A percentile compares a stretch with the other conserved stretches of the same genome.
Evolutionary conservation across 2,329 filamentous ascomycete species (phyloP).

Genomic region (Lachnellula cervina): DNA sequence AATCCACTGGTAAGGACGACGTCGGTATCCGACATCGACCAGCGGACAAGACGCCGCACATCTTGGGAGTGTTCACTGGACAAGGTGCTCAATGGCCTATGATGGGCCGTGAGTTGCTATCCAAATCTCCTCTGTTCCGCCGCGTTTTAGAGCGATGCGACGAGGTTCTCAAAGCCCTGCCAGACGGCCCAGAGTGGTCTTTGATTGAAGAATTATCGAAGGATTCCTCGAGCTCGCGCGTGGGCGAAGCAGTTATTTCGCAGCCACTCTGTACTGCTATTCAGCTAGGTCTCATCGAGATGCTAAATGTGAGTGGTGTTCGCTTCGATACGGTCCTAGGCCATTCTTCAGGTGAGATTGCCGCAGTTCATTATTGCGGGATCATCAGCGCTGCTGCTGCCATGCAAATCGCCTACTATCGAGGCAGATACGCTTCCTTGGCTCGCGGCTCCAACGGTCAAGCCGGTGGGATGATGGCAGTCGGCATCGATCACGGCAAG

Average conservation of each 20-base stretch:
- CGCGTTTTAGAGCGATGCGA: neutral
- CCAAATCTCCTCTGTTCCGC: constrained; percentile 21
- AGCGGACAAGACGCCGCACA: neutral
- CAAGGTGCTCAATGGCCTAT: constrained; percentile 10
- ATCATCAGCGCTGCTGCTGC: constrained; percentile 31
- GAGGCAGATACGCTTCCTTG: constrained; percentile 29
- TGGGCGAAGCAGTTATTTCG: constrained; percentile 30
- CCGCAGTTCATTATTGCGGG: too few relatives aligned
- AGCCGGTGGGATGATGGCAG: constrained; percentile 21
- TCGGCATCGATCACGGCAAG: constrained; percentile 29
- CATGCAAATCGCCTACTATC: constrained; percentile 36
- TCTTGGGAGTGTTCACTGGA: constrained; percentile 7
- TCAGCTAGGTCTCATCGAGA: constrained; percentile 39
- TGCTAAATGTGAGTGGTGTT: constrained; percentile 39
- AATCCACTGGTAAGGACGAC: too few relatives aligned
- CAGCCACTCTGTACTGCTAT: constrained; percentile 42
- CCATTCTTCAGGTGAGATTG: constrained; percentile 32
- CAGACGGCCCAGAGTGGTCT: constrained; percentile 4
- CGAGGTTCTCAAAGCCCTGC: neutral
- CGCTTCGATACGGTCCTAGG: constrained; percentile 35
- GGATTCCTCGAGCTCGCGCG: constrained; percentile 13
- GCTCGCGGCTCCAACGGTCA: constrained; percentile 5
- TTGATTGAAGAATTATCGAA: constrained; percentile 34
- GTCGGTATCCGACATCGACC: too few relatives aligned
- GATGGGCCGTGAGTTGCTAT: constrained; percentile 9